Evolutionary conservation across 257 asterid species (phyloP), one percentile per base, ranked within the genome.

Genomic region (Plantago major): DNA sequence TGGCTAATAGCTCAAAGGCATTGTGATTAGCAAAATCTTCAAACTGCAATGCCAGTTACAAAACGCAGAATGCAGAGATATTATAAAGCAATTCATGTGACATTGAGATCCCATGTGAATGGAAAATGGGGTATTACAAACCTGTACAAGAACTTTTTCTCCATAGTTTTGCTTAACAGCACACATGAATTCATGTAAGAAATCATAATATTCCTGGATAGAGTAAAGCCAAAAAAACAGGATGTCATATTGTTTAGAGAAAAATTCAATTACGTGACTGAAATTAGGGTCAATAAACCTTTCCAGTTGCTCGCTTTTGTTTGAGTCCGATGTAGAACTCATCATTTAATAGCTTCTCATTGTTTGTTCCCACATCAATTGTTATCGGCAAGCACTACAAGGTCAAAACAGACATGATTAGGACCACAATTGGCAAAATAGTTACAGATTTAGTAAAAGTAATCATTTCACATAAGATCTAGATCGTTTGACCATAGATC

Each of bases 21-120:
- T 91, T 88, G 82, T 88, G 98, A 68, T 92, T 92, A 13, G 97
- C 98, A 63, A 92, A 88, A 81, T 88, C 98, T 79, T 88, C 98
- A 68, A 82, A 86, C 93, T 88, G 82, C 67, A 80, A 13, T 51
- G 22, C 9, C 8, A n/a, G 51, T 65, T 19, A 55, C 42, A 69
- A 40, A 64, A 58, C 48, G 54, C 63, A 60, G 28, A 64, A 58
- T 53, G 54, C 63, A 60, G 28, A 18, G 37, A 69, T 40, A 38
- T 64, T 46, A 67, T 60, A 61, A 19, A 13, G 51, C 16, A 47
- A 53, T 52, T 46, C 53, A 53, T 42, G 47, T 15, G 18, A 46
- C 55, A 47, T 42, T 44, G 19, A 13, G 58, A 51, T 58, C 40
- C 54, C 11, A 22, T 48, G 33, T 33, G 50, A 55, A 15, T 22